Evolutionary conservation across 345 rosid genomes (phyloP), one percentile per base, ranked within the genome.

Genomic region (Populus euphratica): DNA sequence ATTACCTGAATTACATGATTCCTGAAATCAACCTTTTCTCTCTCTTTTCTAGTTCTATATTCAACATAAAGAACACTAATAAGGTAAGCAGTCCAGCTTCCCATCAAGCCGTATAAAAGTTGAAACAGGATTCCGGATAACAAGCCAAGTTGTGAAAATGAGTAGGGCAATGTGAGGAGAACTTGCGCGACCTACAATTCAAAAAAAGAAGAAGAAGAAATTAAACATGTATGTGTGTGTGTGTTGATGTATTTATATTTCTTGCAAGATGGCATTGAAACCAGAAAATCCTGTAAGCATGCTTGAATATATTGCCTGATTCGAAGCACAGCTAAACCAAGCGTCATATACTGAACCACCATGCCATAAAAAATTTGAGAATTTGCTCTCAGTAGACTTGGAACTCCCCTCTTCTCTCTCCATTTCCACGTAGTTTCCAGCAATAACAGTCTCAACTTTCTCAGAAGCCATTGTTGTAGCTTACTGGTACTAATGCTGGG

Each of bases 31-130:
- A 96, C 92, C 70, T 96, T 96, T 77, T 96, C 98, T 33, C 99
- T 88, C 75, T 96, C 99, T 79, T 93, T 96, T 77, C 99, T 91
- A 72, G 98, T 93, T 84, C 99, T 90, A 80, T 96, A 96, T 80
- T 96, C 99, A 16, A 96, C 97, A 78, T 96, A 96, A 31, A 96
- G 99, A 52, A 92, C 79, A 61, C 96, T 93, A 14, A 96, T 93
- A 77, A 96, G 96, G 79, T 96, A 96, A 75, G 99, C 99, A 43
- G 98, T 96, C 99, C 99, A 96, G 80, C 99, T 96, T 80, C 99
- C 99, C 98, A 93, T 78, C 77, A 96, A 76, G 29, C 99, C 98
- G 82, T 96, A 96, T 41, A 96, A 90, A 16, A 96, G 88, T 82
- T 96, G 99, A 78, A 96, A 92, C n/a, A 96, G 69, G 80, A 96